Percentiles rank a stretch among this genome's conserved stretches.
Conservation (phyloP, 148 eudicot genomes). For the Persicaria tinctoria region DNA sequence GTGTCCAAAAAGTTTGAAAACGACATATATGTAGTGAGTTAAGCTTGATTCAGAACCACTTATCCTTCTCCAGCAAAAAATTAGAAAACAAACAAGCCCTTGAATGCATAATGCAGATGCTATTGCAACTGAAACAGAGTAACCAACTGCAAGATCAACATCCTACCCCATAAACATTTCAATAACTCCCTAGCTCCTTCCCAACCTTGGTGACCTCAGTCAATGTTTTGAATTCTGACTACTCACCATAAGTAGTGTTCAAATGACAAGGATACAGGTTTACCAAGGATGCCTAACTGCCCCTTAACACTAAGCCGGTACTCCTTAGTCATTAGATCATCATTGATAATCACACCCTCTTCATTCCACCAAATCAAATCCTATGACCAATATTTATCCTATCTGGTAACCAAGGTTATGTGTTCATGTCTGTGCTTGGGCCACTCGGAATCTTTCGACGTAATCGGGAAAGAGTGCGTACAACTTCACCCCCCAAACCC, state of each 20-base stretch:
- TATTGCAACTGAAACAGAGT: background rate
- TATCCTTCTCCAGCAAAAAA: background rate
- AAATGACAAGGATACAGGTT: no score
- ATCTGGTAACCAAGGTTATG: background rate
- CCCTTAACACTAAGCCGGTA: no score
- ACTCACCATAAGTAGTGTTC: background rate
- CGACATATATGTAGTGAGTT: background rate
- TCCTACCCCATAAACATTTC: background rate
- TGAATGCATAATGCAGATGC: background rate
- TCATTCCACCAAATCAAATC: background rate
- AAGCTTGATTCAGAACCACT: background rate
- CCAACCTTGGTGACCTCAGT: background rate
- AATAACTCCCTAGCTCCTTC: constrained; percentile 7
- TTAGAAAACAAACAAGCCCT: background rate
- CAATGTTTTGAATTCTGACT: background rate
- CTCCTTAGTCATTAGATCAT: background rate
- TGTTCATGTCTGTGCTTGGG: no score
- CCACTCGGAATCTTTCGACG: no score
- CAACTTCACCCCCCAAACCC: no score
- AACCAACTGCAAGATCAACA: background rate
- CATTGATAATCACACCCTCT: background rate
- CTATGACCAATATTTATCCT: background rate
- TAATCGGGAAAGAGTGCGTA: no score
- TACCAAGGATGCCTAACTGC: no score
- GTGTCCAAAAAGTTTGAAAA: background rate